Base-by-base conservation (phyloP, 257 asterid genomes). In the Voacanga thouarsii region DNA sequence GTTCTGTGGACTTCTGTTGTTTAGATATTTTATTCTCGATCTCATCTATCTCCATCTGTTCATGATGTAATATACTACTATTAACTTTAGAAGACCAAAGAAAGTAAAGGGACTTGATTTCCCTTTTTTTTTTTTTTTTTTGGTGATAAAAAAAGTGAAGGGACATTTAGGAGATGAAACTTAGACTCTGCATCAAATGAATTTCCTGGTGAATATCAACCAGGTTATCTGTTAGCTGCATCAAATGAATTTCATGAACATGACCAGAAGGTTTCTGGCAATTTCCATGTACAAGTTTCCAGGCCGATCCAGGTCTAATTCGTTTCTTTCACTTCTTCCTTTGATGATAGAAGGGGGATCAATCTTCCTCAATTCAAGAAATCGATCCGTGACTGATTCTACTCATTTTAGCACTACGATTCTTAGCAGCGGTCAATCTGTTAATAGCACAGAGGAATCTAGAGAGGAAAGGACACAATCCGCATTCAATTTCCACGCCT, bases 401-500 rank as follows among this genome's bases (percentile, higher is more conserved):
- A 24, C 66, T 59, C 66, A 59, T 59, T 59, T 59, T 59, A 59
- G 37, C 37, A n/a, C 37, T 1, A 7, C 15, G 6, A 24, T 59
- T 59, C 37, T 24, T 7, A 59, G 37, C 33, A 59, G 6, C 0
- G 66, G 1, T n/a, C 37, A 59, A 9, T n/a, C 33, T 15, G 37
- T 9, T 24, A 10, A 59, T 24, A n/a, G 5, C 16, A 59, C 6
- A 0, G 66, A 24, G 10, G 37, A 26, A 59, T 59, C 66, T 59
- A 21, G 15, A 59, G 37, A 59, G 24, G 66, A 59, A 24, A 59
- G 30, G 33, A 10, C 5, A 59, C 5, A 59, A 11, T 9, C 33
- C 28, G 1, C 33, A 66, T 84, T 84, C 24, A 50, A 83, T 82
- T 83, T 85, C 72, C 83, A 77, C 64, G 49, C 76, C 30, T 81